Percentiles rank a stretch among this genome's conserved stretches.
Conservation (phyloP, 2,329 filamentous ascomycete genomes). For the Fusarium napiforme region DNA sequence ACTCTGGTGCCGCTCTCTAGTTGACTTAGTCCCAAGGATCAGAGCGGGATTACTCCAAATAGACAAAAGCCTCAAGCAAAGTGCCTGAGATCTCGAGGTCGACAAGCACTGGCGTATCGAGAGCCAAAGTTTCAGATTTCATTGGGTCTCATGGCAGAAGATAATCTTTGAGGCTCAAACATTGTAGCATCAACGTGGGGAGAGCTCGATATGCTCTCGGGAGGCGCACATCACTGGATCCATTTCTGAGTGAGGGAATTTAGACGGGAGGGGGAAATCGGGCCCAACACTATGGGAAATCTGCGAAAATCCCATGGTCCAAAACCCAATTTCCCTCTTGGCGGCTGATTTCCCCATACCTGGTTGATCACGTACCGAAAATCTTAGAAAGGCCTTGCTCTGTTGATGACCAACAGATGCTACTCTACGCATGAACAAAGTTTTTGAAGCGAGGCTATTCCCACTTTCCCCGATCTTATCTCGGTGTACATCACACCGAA, state of each 20-base stretch:
- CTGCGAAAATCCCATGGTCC: slow-evolving; percentile 31
- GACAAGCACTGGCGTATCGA: slow-evolving; percentile 24
- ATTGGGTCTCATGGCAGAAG: background rate
- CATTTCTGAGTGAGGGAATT: slow-evolving; percentile 7
- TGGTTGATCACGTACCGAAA: background rate
- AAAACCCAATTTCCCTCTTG: slow-evolving; percentile 23
- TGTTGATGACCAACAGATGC: background rate
- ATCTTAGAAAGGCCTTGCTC: background rate
- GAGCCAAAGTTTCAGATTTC: slow-evolving; percentile 15
- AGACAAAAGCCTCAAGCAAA: background rate
- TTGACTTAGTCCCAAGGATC: background rate
- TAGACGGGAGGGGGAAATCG: slow-evolving; percentile 3
- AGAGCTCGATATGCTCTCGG: slow-evolving; percentile 30
- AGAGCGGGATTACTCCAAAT: slow-evolving; percentile 12
- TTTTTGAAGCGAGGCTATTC: slow-evolving; percentile 13
- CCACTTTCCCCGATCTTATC: slow-evolving; percentile 1
- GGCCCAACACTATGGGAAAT: slow-evolving; percentile 29
- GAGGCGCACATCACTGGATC: slow-evolving; percentile 27
- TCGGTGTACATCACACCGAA: background rate
- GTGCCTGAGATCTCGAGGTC: slow-evolving; percentile 19
- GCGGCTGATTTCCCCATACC: slow-evolving; percentile 28
- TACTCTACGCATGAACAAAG: background rate
- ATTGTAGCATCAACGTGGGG: slow-evolving; percentile 26
- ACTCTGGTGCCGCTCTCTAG: background rate
- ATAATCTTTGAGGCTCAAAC: slow-evolving; percentile 33